Percentiles rank a stretch among this genome's conserved stretches.
Evolutionary conservation across 805 yeast genomes (phyloP).

Genomic region (Scheffersomyces lignosus): DNA sequence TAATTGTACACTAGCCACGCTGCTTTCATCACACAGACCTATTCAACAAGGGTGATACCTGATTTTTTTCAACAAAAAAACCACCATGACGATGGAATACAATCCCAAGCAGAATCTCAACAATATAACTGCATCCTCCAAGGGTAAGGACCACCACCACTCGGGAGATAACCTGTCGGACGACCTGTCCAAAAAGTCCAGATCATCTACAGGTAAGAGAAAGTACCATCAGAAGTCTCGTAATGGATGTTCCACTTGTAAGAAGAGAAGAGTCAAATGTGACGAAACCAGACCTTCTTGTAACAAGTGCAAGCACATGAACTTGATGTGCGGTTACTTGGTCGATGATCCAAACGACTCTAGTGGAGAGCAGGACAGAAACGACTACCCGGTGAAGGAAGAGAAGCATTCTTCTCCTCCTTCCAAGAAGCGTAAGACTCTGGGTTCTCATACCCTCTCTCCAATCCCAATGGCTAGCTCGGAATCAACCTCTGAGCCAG

Average conservation of each 20-base stretch:
- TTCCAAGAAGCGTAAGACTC: conserved; percentile 2
- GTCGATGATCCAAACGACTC: conserved; percentile 15
- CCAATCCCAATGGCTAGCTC: background rate
- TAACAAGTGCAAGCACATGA: conserved; percentile 75
- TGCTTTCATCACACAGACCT: too few species aligned
- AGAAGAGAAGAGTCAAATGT: conserved; percentile 87
- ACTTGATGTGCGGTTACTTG: conserved; percentile 69
- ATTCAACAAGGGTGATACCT: too few species aligned
- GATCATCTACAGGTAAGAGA: conserved; percentile 62
- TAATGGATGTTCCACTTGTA: conserved; percentile 87
- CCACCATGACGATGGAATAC: too few species aligned
- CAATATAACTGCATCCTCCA: too few species aligned
- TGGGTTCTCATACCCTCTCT: conserved; percentile 1
- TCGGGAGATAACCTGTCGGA: too few species aligned
- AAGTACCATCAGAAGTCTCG: conserved; percentile 88
- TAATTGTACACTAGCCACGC: too few species aligned
- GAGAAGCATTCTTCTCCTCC: conserved; percentile 1
- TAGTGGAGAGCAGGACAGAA: conserved; percentile 5
- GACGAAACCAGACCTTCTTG: conserved; percentile 85
- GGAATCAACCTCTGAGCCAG: conserved; percentile 4
- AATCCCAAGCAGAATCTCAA: too few species aligned
- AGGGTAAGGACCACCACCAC: too few species aligned
- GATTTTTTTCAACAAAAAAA: too few species aligned
- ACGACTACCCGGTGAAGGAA: background rate
- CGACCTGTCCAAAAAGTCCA: conserved; percentile 7